phyloP scores from a whole-genome alignment of 495 filamentous ascomycete species.

The Aspergillus kassunensis region DNA sequence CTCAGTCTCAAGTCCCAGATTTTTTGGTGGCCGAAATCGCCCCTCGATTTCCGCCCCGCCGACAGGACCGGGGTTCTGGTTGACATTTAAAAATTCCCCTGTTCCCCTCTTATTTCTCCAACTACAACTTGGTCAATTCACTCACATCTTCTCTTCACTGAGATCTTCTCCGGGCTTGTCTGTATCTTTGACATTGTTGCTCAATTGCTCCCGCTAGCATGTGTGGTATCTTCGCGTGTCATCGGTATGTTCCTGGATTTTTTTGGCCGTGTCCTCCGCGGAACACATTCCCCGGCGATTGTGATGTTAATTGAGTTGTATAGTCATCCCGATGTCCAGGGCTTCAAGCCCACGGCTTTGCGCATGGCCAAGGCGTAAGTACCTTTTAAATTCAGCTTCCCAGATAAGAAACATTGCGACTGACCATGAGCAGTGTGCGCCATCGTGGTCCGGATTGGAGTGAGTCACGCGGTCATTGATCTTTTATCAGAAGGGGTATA shows the following conservation, averaged over 20 bases:
- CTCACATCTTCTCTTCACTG: slow-evolving; percentile 6
- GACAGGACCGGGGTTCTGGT: slow-evolving; percentile 8
- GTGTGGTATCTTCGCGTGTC: slow-evolving; percentile 93
- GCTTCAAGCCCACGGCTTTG: slow-evolving; percentile 95
- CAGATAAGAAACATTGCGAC: slow-evolving; percentile 27
- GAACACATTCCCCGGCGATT: slow-evolving; percentile 6
- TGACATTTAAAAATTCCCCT: slow-evolving; percentile 34
- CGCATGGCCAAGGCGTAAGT: slow-evolving; percentile 92
- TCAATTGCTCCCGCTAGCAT: slow-evolving; percentile 38
- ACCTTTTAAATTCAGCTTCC: neutral
- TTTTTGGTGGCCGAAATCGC: slow-evolving; percentile 37
- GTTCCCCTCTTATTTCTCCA: slow-evolving; percentile 15
- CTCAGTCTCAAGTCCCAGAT: slow-evolving; percentile 28
- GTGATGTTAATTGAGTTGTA: slow-evolving; percentile 22
- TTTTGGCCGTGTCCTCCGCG: slow-evolving; percentile 4
- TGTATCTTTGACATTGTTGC: slow-evolving; percentile 13
- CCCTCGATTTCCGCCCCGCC: slow-evolving; percentile 34
- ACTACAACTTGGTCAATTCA: slow-evolving; percentile 11
- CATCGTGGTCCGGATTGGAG: slow-evolving; percentile 99
- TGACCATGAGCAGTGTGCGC: slow-evolving; percentile 64
- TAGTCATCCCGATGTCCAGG: slow-evolving; percentile 91
- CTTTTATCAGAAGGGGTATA: neutral
- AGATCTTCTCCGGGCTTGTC: slow-evolving; percentile 17
- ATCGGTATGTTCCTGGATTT: slow-evolving; percentile 58
- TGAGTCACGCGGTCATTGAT: slow-evolving; percentile 49